Percentiles rank a stretch among this genome's conserved stretches.
phyloP scores from a whole-genome alignment of 2,329 filamentous ascomycete species.

The Trichoderma sp. region DNA sequence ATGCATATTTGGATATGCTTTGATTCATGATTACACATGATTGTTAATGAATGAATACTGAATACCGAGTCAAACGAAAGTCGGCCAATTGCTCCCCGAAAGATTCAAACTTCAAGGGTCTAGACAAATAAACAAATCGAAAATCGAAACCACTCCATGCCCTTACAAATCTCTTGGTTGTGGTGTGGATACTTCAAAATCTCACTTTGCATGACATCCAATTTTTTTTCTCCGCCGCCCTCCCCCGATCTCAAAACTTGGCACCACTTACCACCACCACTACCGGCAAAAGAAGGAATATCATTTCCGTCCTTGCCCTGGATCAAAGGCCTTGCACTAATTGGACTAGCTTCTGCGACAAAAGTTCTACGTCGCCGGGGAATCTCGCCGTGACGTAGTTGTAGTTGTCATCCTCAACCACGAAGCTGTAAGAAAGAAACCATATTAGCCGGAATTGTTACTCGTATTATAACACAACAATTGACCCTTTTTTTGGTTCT shows the following conservation, averaged over 20 bases:
- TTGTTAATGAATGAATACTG: not conserved
- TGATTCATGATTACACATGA: not conserved
- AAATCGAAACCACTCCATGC: not conserved
- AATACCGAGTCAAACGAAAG: not conserved
- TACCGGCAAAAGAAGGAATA: not conserved
- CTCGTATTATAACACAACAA: not conserved
- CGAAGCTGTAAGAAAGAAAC: constrained; percentile 38
- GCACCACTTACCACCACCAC: not conserved
- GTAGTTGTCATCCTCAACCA: constrained; percentile 47
- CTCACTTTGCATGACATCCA: not conserved
- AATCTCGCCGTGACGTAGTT: constrained; percentile 51
- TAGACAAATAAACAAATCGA: not conserved
- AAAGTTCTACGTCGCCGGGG: constrained; percentile 41
- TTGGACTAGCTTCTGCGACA: constrained; percentile 23
- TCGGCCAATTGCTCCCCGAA: not conserved
- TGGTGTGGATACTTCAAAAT: constrained; percentile 10
- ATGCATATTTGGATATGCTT: not conserved
- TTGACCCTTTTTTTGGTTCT: not conserved
- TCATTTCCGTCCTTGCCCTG: not conserved
- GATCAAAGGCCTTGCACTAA: constrained; percentile 10
- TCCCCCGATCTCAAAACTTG: not conserved
- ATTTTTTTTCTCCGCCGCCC: constrained; percentile 1
- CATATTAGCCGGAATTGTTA: not conserved
- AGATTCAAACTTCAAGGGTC: not conserved
- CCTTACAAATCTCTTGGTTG: constrained; percentile 2